A percentile compares a stretch with the other conserved stretches of the same genome.
phyloP scores from a whole-genome alignment of 139 green algal genomes.

The Parachlorella kessleri region DNA sequence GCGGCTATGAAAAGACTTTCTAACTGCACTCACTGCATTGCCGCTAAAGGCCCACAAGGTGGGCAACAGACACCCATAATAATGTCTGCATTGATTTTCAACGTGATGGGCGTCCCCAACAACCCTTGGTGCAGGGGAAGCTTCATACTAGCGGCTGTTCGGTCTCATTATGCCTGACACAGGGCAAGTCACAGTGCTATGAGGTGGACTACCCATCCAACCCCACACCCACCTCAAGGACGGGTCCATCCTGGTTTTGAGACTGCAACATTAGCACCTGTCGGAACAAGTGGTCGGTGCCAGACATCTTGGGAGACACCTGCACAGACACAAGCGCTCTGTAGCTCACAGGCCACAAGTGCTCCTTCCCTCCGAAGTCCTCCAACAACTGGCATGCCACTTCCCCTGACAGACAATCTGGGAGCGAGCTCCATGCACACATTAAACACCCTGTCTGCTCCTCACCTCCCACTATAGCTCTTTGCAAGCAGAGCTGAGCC shows the following conservation, averaged over 20 bases:
- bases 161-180: background rate
- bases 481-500: background rate
- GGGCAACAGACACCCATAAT: no score
- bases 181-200: background rate
- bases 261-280: conserved; percentile 21
- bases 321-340: no score
- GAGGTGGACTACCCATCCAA: background rate
- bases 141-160: background rate
- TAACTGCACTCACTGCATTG: no score
- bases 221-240: conserved; percentile 6
- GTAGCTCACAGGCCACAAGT: no score
- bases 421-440: no score
- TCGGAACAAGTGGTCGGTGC: conserved; percentile 13
- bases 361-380: no score
- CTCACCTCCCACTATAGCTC: no score
- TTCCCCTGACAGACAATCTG: no score
- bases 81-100: background rate
- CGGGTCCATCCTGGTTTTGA: conserved; percentile 8
- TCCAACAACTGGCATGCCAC: no score
- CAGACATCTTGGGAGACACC: conserved; percentile 16
- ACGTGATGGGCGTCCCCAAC: background rate
- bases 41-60: no score
- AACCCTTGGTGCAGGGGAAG: background rate
- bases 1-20: no score
- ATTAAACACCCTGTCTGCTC: no score